These are phyloP conservation scores for Talaromyces sp. DNA, from an alignment of 2,329 filamentous ascomycete genomes.

Conservation along the genomic window DNA sequence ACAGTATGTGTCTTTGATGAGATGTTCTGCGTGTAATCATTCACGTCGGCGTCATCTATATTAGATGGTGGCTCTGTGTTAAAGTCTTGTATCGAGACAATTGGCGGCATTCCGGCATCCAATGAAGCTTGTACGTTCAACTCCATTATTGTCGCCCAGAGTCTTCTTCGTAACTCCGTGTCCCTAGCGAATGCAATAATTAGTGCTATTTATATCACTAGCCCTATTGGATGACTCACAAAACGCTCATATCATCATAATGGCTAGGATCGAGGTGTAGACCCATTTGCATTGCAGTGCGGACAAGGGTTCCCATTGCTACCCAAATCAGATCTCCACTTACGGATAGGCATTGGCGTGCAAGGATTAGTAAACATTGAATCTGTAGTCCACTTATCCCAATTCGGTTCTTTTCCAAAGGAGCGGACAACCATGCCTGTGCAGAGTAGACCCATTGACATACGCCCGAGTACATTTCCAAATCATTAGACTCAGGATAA, in stretches of 20 bases:
- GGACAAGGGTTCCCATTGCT: constrained; percentile 47
- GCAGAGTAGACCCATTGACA: constrained; percentile 7
- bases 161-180: constrained; percentile 49
- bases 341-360: not conserved
- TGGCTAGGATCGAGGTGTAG: constrained; percentile 45
- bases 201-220: no score
- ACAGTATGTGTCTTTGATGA: not conserved
- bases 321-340: constrained; percentile 33
- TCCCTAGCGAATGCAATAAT: constrained; percentile 19
- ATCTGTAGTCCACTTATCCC: not conserved
- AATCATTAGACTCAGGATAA: not conserved
- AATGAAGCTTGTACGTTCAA: constrained; percentile 55
- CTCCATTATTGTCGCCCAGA: constrained; percentile 58
- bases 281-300: constrained; percentile 52
- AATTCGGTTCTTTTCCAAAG: constrained; percentile 2
- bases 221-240: constrained; percentile 18
- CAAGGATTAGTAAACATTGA: constrained; percentile 10
- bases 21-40: not conserved
- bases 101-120: constrained; percentile 54
- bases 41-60: constrained; percentile 40
- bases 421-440: constrained; percentile 6
- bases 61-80: constrained; percentile 51
- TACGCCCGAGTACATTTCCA: not conserved
- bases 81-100: constrained; percentile 41
- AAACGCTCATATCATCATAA: constrained; percentile 34